These are phyloP conservation scores for Epichloe sp. DNA, from an alignment of 2,329 filamentous ascomycete species.

Conservation along the genomic window DNA sequence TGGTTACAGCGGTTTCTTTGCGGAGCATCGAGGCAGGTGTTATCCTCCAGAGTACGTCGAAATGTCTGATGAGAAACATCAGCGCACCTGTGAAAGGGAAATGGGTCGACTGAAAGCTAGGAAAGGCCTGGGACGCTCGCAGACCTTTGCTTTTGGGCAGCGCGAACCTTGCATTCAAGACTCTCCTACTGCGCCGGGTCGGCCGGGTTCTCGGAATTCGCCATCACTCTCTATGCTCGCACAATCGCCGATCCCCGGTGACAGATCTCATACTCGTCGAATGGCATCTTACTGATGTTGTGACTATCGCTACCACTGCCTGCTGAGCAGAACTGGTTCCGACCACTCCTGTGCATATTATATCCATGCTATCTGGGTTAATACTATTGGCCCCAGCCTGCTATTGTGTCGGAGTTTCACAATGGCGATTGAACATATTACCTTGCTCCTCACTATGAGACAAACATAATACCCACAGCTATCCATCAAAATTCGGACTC, in stretches of 20 bases:
- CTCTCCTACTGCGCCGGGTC: constrained; percentile 44
- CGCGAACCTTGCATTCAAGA: constrained; percentile 42
- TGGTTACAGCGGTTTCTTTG: constrained; percentile 89
- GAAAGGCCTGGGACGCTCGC: constrained; percentile 71
- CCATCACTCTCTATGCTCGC: constrained; percentile 29
- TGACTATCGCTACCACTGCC: constrained; percentile 11
- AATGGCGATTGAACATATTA: background rate
- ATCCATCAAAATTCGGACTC: background rate
- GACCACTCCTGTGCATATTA: constrained; percentile 8
- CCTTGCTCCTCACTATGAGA: background rate
- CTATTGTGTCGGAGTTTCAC: constrained; percentile 2
- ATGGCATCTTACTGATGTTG: constrained; percentile 48
- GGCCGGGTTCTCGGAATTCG: constrained; percentile 26
- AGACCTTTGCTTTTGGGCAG: constrained; percentile 91
- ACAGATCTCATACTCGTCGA: constrained; percentile 42
- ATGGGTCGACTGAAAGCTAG: constrained; percentile 87
- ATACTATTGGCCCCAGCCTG: background rate
- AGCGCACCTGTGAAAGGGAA: constrained; percentile 84
- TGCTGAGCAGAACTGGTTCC: constrained; percentile 14
- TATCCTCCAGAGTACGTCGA: constrained; percentile 93
- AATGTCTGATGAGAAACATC: constrained; percentile 88
- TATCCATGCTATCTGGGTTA: constrained; percentile 11
- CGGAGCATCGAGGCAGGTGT: constrained; percentile 64
- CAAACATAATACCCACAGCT: background rate
- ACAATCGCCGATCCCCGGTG: constrained; percentile 30